Evolutionary conservation across 306 rosid genomes (phyloP), one percentile per base, ranked within the genome.

Genomic region (Quercus agrifolia): DNA sequence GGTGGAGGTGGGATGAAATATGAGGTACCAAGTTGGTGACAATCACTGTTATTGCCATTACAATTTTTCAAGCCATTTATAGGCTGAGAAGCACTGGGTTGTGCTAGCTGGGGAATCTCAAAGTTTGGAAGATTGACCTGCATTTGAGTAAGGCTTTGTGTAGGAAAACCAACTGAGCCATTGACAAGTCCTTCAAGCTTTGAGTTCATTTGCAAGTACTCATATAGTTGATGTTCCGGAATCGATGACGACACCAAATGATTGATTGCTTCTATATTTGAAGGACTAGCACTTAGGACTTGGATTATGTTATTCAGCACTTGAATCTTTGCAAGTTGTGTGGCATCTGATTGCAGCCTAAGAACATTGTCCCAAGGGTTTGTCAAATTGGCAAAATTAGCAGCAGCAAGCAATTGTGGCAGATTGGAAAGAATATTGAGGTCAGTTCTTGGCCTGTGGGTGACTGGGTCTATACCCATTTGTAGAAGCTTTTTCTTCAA

Each of bases 391-490:
- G 79, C 64, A 52, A 81, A 49, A 75, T 83, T 85, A 56, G 87
- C 80, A 75, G 90, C 85, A 14, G 85, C 82, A 23, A 89, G 80
- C 27, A 91, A 59, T 4, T 82, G 93, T 17, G 89, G 93, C 46
- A 89, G 87, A 80, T 61, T 74, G 27, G 91, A 82, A 30, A 92
- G 63, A 44, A 86, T 70, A 54, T 81, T 77, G n/a, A 82, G 81
- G 17, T 89, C 88, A 41, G 85, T 54, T 79, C 88, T 79, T 49
- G 97, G 96, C 49, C 83, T 83, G 77, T 93, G 96, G 28, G 94
- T 93, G 17, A 85, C 85, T 19, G 97, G 96, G 76, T 93, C 97
- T 59, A 93, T 79, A 2, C 96, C 97, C 94, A 89, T 93, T 80
- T 85, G 85, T 3, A 91, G 46, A 79, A 91, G 92, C 85, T 88